Evolutionary conservation across 257 asterid species (phyloP), one percentile per base, ranked within the genome.

Genomic region (Solanum lignicaule): DNA sequence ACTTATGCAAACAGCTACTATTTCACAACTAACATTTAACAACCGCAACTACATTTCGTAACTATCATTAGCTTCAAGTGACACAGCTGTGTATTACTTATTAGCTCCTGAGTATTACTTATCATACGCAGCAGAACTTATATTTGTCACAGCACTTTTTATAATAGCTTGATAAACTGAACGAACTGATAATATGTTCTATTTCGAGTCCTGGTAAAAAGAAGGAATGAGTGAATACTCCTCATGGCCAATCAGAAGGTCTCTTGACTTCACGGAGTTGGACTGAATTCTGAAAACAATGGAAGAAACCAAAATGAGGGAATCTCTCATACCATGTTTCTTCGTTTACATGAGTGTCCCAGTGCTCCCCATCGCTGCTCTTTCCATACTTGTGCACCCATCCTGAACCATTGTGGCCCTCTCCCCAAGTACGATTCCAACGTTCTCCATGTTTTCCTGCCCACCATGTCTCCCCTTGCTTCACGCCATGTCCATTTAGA

Each of bases 391-490:
- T 95, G 98, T 97, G 99, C 82, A 97, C 94, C 99, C 99, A 95
- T 20, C 99, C 99, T 0, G 99, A 91, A 7, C 98, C 98, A 21
- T 95, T 93, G 92, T 97, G 99, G 9, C 95, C 98, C 88, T 97
- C 99, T 0, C 99, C 99, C 99, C 99, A 97, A 0, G 99, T 97
- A 23, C 99, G 94, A 88, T 94, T 95, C 99, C 99, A 97, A 15
- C 94, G 93, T 11, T 95, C 99, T 25, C 99, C 97, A 5, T 93
- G 65, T 75, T 93, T 94, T 7, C 99, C 99, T 86, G 89, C 90
- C 99, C 99, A 97, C 99, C 99, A 97, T 3, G 91, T 92, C 94
- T 97, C 99, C 87, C 99, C 99, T 90, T 97, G 99, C 93, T 95
- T 97, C 31, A 96, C 95, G 6, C 98, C 99, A 0, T 90, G 91